A percentile compares a stretch with the other conserved stretches of the same genome.
These are phyloP conservation scores for Penstemon davidsonii DNA, from an alignment of 257 asterid genomes.

Conservation along the genomic window DNA sequence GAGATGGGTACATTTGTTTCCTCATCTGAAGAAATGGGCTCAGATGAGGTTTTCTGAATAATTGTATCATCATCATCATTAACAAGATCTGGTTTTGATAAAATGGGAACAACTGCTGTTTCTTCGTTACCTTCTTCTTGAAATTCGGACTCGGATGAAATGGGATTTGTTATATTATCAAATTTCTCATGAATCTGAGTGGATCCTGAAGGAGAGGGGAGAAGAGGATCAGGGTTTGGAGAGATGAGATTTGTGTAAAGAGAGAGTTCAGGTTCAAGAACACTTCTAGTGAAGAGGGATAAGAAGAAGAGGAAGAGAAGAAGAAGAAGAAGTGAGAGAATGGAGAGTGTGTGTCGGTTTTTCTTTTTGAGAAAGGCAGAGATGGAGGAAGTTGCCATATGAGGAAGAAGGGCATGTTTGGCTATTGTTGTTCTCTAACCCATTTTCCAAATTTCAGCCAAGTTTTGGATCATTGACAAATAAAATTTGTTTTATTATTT, in stretches of 20 bases:
- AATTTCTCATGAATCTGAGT: conserved; percentile 18
- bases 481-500: too few species aligned
- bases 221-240: not conserved
- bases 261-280: conserved; percentile 46
- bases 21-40: conserved; percentile 23
- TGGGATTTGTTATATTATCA: conserved; percentile 21
- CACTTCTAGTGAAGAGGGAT: conserved; percentile 44
- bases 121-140: conserved; percentile 12
- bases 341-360: conserved; percentile 39
- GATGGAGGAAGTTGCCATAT: conserved; percentile 52
- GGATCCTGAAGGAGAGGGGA: conserved; percentile 37
- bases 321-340: conserved; percentile 36
- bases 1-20: not conserved
- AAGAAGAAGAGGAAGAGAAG: conserved; percentile 46
- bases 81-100: conserved; percentile 30
- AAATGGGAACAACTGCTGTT: conserved; percentile 15
- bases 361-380: conserved; percentile 34
- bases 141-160: not conserved
- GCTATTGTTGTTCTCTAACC: not conserved
- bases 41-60: not conserved
- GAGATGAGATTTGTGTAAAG: conserved; percentile 41
- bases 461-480: too few species aligned
- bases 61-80: conserved; percentile 14
- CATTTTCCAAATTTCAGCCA: too few species aligned
- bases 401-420: conserved; percentile 35